These are phyloP conservation scores for Inga leiocalycina DNA, from an alignment of 306 rosid genomes.

Conservation along the genomic window DNA sequence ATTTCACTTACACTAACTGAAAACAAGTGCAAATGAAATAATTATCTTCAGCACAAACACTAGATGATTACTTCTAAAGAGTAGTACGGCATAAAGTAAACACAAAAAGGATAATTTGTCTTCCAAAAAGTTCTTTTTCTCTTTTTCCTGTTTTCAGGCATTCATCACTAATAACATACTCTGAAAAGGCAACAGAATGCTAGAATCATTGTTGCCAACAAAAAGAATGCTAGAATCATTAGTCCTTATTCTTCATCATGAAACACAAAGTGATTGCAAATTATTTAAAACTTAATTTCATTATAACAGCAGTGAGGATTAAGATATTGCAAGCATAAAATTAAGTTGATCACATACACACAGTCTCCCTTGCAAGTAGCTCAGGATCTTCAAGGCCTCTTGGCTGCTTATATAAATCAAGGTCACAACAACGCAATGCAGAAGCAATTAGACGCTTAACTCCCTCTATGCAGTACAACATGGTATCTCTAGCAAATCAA, in stretches of 20 bases:
- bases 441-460: constrained; percentile 53
- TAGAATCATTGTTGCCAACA: neutral
- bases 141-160: neutral
- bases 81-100: neutral
- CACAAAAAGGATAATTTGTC: neutral
- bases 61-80: neutral
- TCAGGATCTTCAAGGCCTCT: constrained; percentile 73
- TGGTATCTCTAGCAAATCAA: constrained; percentile 55
- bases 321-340: neutral
- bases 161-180: constrained; percentile 18
- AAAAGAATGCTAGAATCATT: constrained; percentile 6
- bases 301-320: neutral
- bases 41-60: neutral
- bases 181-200: constrained; percentile 22
- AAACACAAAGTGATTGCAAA: neutral
- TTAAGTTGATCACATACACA: constrained; percentile 60
- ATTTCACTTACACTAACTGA: constrained; percentile 85
- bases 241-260: neutral
- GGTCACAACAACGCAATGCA: constrained; percentile 58
- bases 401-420: constrained; percentile 59
- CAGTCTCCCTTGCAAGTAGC: constrained; percentile 72
- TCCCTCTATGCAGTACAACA: constrained; percentile 68
- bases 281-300: neutral
- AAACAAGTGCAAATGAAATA: constrained; percentile 16
- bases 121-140: neutral